phyloP scores from a whole-genome alignment of 306 rosid species.

The Prinsepia uniflora region DNA sequence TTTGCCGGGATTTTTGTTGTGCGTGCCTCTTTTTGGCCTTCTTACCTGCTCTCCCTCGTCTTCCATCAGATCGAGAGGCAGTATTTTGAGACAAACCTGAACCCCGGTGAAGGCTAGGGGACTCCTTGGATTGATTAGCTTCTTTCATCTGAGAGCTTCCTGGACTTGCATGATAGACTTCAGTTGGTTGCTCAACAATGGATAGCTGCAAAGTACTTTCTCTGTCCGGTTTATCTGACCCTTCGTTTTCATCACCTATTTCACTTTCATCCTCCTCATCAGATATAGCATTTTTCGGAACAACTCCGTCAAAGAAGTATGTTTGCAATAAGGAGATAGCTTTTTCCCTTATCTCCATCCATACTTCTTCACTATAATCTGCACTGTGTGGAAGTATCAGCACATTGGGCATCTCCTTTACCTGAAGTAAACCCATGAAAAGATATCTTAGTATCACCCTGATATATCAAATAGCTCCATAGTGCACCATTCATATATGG shows the following conservation, averaged over 20 bases:
- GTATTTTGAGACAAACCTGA: constrained; percentile 70
- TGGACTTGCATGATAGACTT: constrained; percentile 45
- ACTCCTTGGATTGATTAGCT: constrained; percentile 43
- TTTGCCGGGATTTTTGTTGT: constrained; percentile 69
- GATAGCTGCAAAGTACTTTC: constrained; percentile 52
- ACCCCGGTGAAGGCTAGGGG: constrained; percentile 56
- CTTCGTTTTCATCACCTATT: constrained; percentile 61
- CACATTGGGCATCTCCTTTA: constrained; percentile 98
- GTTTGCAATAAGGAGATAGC: constrained; percentile 77
- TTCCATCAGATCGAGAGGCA: constrained; percentile 62
- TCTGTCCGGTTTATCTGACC: constrained; percentile 49
- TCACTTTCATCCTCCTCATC: constrained; percentile 69
- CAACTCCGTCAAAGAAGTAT: constrained; percentile 73
- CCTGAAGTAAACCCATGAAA: constrained; percentile 50
- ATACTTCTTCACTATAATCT: constrained; percentile 97
- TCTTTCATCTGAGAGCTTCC: constrained; percentile 68
- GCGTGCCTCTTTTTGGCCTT: constrained; percentile 90
- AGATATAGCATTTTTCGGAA: constrained; percentile 71
- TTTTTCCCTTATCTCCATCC: constrained; percentile 99
- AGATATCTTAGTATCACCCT: constrained; percentile 10
- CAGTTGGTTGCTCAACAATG: constrained; percentile 53
- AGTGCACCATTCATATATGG: not conserved
- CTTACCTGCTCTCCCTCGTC: constrained; percentile 88
- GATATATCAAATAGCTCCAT: not conserved
- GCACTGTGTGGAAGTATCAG: constrained; percentile 99